Evolutionary conservation across 108 stramenopile genomes (phyloP), one percentile per base, ranked within the genome.

Genomic region (Stephanodiscus minutulus): DNA sequence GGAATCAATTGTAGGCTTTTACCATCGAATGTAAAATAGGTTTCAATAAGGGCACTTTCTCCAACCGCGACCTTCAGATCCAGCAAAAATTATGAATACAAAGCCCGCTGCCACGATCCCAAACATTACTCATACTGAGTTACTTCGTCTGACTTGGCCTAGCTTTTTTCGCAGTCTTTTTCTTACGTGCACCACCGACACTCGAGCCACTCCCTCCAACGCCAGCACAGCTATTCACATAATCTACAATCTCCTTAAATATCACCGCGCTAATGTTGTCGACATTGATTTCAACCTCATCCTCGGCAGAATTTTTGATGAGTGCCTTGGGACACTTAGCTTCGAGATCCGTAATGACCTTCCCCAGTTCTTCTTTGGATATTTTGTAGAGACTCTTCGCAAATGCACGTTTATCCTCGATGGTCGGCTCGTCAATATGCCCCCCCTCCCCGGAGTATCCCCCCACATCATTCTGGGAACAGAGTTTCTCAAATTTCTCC

Each of bases 271-370:
- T 77, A 25, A 98, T 83, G 43, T 82, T 85, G 84, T 98, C 98
- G 8, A 98, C 85, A 78, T 98, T 97, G 54, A 98, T 72, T 77
- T 97, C 96, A 27, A 96, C 88, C 82, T 96, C 95, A 79, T 94
- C 96, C 77, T 95, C 91, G 7, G 83, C 82, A 37, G 82, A 70
- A 74, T 91, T 94, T 77, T 94, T 93, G 37, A 75, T 75, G 49
- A 98, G 57, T 11, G 96, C 94, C 43, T 81, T 76, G 35, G 96
- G 98, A 82, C 93, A 95, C 65, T 88, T 92, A 22, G 76, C 72
- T 69, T 98, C 96, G 29, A 98, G 77, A 71, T 94, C 92, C 18
- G 90, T 87, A 28, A 98, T 86, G 46, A 97, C 77, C 49, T 84
- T 82, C 28, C 95, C 96, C 22, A 98, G 72, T 64, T 96, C 92